Conservation (phyloP, 2,329 filamentous ascomycete species). For the Fusarium pilosicola region DNA sequence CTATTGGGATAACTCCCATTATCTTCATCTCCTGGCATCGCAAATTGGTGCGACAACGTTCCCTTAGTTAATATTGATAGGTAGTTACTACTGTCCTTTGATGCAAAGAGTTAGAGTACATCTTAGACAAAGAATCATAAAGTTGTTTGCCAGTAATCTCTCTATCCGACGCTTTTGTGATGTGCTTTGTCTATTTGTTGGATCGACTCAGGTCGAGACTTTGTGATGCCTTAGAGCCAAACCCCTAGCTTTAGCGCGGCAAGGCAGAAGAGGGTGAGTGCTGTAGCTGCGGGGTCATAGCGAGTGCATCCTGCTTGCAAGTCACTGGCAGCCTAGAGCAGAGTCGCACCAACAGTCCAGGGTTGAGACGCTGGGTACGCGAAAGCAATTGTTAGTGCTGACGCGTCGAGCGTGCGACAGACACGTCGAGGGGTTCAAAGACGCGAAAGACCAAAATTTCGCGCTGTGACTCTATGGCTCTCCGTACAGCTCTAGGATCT, state of each 20-base stretch:
- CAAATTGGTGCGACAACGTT: not conserved
- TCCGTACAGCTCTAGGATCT: not conserved
- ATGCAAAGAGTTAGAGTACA: not conserved
- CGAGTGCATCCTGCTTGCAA: not conserved
- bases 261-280: no score
- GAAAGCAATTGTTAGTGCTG: not conserved
- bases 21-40: not conserved
- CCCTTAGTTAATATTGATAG: not conserved
- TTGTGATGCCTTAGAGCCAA: not conserved
- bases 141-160: not conserved
- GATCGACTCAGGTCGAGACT: not conserved
- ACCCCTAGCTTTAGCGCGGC: not conserved
- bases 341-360: not conserved
- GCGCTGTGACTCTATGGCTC: no score
- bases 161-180: no score
- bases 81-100: not conserved
- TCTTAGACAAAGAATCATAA: not conserved
- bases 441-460: rapidly evolving
- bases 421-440: not conserved
- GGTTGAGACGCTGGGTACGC: not conserved
- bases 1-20: no score
- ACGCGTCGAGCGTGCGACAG: not conserved
- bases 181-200: no score
- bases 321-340: not conserved
- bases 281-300: no score